phyloP scores from a whole-genome alignment of 805 yeast genomes.

The Yarrowia yakushimensis region DNA sequence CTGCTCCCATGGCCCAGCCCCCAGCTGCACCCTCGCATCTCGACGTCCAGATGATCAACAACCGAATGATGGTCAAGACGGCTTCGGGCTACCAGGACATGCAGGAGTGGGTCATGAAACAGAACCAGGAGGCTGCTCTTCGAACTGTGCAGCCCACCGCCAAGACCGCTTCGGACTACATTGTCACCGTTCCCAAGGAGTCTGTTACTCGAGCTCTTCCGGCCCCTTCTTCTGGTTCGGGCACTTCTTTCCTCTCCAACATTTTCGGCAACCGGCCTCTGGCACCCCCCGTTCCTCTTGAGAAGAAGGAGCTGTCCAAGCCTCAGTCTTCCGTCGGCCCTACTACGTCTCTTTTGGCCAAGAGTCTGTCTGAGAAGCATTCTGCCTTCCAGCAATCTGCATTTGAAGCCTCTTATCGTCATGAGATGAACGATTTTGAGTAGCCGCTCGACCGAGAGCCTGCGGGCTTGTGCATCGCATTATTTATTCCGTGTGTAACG shows the following conservation, averaged over 20 bases:
- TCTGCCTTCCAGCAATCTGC: slow-evolving; percentile 14
- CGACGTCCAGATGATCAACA: slow-evolving; percentile 32
- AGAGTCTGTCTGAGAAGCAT: not conserved
- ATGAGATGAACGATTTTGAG: slow-evolving; percentile 23
- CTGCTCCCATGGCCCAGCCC: not conserved
- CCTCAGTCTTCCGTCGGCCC: not conserved
- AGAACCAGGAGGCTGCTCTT: slow-evolving; percentile 24
- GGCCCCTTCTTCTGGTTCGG: not conserved
- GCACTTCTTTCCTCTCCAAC: slow-evolving; percentile 19
- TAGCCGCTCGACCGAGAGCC: not conserved
- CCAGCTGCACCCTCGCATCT: slow-evolving; percentile 8
- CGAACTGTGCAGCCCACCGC: not conserved
- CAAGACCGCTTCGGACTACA: slow-evolving; percentile 12
- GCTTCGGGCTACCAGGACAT: slow-evolving; percentile 31
- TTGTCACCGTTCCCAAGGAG: slow-evolving; percentile 22
- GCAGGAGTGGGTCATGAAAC: slow-evolving; percentile 35
- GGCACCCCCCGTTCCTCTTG: slow-evolving; percentile 17
- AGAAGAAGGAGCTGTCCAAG: not conserved
- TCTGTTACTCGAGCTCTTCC: not conserved
- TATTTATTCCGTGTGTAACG: slow-evolving; percentile 17
- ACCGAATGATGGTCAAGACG: slow-evolving; percentile 33
- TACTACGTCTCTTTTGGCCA: slow-evolving; percentile 6
- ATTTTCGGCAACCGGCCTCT: slow-evolving; percentile 9
- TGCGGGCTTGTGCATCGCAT: not conserved
- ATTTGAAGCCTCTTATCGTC: slow-evolving; percentile 8